These are phyloP conservation scores for Neurospora crassa DNA, from an alignment of 2,329 filamentous ascomycete species.

Conservation along the genomic window DNA sequence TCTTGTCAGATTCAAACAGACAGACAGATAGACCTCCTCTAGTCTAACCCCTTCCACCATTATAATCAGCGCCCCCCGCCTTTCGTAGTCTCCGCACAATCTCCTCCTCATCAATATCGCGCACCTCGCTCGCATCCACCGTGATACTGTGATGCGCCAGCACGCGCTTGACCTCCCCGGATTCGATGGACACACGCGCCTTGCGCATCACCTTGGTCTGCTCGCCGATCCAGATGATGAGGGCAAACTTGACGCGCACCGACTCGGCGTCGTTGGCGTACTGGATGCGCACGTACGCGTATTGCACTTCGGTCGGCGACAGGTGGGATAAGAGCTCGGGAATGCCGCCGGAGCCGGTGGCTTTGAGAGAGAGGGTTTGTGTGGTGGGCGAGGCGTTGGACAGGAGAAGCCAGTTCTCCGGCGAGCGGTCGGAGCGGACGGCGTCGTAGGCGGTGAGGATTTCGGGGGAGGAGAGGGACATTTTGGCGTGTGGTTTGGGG, in stretches of 20 bases:
- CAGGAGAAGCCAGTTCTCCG: conserved; percentile 58
- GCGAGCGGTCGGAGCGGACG: conserved; percentile 56
- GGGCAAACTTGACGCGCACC: conserved; percentile 57
- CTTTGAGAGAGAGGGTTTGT: conserved; percentile 35
- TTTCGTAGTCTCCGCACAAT: conserved; percentile 52
- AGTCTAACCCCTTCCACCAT: conserved; percentile 44
- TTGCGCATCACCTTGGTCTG: conserved; percentile 59
- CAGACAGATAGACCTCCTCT: neutral
- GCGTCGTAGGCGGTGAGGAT: conserved; percentile 56
- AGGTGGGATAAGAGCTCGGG: conserved; percentile 45
- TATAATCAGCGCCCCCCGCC: conserved; percentile 63
- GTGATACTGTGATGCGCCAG: conserved; percentile 57
- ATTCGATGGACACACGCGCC: conserved; percentile 58
- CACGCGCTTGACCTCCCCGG: conserved; percentile 53
- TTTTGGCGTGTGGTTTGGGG: neutral
- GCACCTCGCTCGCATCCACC: conserved; percentile 50
- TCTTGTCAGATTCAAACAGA: neutral
- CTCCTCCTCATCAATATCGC: conserved; percentile 51
- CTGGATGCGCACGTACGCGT: conserved; percentile 57
- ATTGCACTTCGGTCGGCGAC: conserved; percentile 52
- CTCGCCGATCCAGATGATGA: conserved; percentile 60
- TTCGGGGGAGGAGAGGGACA: conserved; percentile 32
- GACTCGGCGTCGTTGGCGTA: conserved; percentile 64
- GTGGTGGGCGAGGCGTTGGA: conserved; percentile 46
- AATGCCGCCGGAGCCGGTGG: conserved; percentile 52